These are phyloP conservation scores for Pseudocercospora crystallina DNA, from an alignment of 2,329 filamentous ascomycete species.

Conservation along the genomic window DNA sequence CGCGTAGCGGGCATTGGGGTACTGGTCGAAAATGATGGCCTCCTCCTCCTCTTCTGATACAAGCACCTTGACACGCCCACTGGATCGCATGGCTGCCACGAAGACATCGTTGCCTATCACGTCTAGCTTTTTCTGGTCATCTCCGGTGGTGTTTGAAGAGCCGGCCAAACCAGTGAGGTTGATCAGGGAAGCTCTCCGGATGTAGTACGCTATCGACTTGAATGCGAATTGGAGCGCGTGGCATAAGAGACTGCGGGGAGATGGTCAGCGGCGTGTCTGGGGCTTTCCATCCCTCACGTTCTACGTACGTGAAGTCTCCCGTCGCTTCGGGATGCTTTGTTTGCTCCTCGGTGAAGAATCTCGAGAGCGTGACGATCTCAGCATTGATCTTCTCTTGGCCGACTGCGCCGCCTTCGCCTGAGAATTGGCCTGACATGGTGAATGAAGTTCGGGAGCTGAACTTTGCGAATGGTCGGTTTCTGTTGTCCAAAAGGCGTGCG, in stretches of 20 bases:
- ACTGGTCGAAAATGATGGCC: conserved; percentile 78
- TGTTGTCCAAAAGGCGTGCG: no score
- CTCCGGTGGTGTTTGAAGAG: conserved; percentile 90
- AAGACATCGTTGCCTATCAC: conserved; percentile 99
- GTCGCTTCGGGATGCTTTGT: conserved; percentile 89
- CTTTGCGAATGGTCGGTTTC: no score
- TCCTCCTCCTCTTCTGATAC: conserved; percentile 99
- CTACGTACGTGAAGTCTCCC: conserved; percentile 90
- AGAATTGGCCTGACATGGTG: no score
- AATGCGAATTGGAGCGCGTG: conserved; percentile 99
- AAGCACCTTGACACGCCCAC: conserved; percentile 82
- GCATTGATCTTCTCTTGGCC: conserved; percentile 82
- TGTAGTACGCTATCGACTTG: conserved; percentile 99
- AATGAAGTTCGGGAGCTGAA: no score
- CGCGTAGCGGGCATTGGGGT: conserved; percentile 77
- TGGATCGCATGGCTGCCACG: conserved; percentile 90
- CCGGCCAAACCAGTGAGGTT: conserved; percentile 86
- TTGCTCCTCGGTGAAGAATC: conserved; percentile 96
- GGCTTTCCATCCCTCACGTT: neutral
- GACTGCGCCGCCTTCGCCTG: conserved; percentile 18
- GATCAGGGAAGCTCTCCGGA: conserved; percentile 90
- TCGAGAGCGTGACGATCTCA: conserved; percentile 90
- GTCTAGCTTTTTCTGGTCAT: conserved; percentile 99
- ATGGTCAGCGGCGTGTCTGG: conserved; percentile 17
- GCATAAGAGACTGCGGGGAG: conserved; percentile 71